phyloP scores from a whole-genome alignment of 1,139 yeast genomes.

The Saccharomyces hybrid region DNA sequence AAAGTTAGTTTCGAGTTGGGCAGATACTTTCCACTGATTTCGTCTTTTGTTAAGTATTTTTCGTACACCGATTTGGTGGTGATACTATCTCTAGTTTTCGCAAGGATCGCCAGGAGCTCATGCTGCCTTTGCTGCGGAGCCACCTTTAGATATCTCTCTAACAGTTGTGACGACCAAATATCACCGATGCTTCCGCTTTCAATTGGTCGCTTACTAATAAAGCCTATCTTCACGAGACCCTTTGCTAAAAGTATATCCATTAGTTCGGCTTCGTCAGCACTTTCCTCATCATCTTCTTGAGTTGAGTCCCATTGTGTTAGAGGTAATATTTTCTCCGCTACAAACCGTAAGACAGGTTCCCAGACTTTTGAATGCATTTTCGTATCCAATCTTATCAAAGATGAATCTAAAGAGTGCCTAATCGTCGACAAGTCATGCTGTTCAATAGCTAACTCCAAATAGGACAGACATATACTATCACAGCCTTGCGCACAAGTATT shows the following conservation, averaged over 20 bases:
- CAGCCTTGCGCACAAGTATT: constrained; percentile 40
- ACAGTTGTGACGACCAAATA: constrained; percentile 28
- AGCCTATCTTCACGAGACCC: not conserved
- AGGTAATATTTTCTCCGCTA: constrained; percentile 34
- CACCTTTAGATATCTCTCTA: constrained; percentile 21
- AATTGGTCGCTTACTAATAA: not conserved
- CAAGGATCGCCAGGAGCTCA: constrained; percentile 27
- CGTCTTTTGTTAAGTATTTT: constrained; percentile 29
- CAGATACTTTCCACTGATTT: constrained; percentile 30
- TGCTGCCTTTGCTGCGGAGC: constrained; percentile 1
- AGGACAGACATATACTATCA: constrained; percentile 46
- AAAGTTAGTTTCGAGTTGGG: constrained; percentile 36
- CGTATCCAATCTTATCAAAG: constrained; percentile 43
- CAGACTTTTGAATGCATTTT: constrained; percentile 54
- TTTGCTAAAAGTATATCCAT: not conserved
- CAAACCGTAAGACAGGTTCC: constrained; percentile 43
- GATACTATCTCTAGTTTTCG: constrained; percentile 24
- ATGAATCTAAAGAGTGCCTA: constrained; percentile 45
- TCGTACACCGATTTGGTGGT: constrained; percentile 24
- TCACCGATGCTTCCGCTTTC: constrained; percentile 9
- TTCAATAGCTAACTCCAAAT: constrained; percentile 40
- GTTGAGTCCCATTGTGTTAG: constrained; percentile 31
- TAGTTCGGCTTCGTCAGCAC: constrained; percentile 3
- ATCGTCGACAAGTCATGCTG: constrained; percentile 39
- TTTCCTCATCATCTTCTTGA: constrained; percentile 30